Percentiles rank a stretch among this genome's conserved stretches.
These are phyloP conservation scores for Chamaenerion angustifolium DNA, from an alignment of 345 rosid species.

Conservation along the genomic window DNA sequence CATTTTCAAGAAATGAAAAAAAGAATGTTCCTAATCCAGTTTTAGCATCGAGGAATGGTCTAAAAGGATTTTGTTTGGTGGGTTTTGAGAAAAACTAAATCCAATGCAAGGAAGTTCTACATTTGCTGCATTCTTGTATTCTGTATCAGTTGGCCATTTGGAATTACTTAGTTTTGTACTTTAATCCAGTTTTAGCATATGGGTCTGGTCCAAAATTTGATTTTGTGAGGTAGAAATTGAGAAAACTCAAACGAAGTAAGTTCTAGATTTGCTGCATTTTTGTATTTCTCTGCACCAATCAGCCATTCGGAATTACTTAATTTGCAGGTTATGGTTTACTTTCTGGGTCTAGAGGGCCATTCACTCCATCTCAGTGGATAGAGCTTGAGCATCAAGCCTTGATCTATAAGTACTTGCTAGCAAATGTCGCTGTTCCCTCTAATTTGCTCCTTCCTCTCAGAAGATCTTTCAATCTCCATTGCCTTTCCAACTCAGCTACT, in stretches of 20 bases:
- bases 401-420: constrained; percentile 73
- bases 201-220: no score
- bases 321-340: constrained; percentile 4
- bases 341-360: constrained; percentile 35
- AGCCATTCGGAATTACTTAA: not conserved
- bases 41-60: no score
- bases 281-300: not conserved
- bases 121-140: constrained; percentile 1
- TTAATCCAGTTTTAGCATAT: no score
- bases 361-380: constrained; percentile 73
- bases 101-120: no score
- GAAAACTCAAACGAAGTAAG: no score
- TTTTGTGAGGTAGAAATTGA: no score
- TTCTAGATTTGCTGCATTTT: no score
- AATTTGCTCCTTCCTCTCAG: constrained; percentile 58
- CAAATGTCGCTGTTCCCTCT: constrained; percentile 72
- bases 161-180: no score
- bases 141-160: no score
- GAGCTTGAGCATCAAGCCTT: constrained; percentile 93
- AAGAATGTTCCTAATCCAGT: no score
- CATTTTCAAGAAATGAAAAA: no score
- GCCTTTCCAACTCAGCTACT: constrained; percentile 23
- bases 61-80: not conserved
- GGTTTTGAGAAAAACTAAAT: not conserved
- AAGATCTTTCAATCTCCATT: constrained; percentile 37